phyloP scores from a whole-genome alignment of 805 yeast genomes.

The Saccharomycopsis babjevae region DNA sequence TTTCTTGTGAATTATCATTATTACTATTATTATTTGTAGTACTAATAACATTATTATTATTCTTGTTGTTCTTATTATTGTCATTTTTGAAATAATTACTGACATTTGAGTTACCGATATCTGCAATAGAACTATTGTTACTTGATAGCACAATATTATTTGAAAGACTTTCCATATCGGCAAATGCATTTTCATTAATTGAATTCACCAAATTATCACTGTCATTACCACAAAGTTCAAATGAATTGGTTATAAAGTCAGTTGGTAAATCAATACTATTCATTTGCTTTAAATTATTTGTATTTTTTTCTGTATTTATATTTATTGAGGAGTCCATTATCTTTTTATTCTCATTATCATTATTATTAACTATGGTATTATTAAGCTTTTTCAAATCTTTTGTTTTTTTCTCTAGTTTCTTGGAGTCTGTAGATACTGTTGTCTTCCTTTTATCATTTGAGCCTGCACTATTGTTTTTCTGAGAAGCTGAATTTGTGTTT shows the following conservation, averaged over 20 bases:
- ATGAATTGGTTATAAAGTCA: not conserved
- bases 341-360: not conserved
- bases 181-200: not conserved
- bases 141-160: not conserved
- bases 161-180: slow-evolving; percentile 1
- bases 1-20: not conserved
- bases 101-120: not conserved
- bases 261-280: not conserved
- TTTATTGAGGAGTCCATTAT: not conserved
- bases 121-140: not conserved
- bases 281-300: not conserved
- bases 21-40: not conserved
- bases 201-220: not conserved
- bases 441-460: not conserved
- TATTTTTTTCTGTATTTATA: not conserved
- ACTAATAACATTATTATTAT: not conserved
- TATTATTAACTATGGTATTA: not conserved
- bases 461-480: not conserved
- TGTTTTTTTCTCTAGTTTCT: not conserved
- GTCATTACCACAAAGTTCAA: not conserved
- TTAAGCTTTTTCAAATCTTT: not conserved
- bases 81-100: not conserved
- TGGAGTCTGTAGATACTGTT: not conserved
- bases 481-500: not conserved
- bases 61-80: no score